These are phyloP conservation scores for Linnemannia zychae DNA, from an alignment of 192 early-diverging fungal species.

Conservation along the genomic window DNA sequence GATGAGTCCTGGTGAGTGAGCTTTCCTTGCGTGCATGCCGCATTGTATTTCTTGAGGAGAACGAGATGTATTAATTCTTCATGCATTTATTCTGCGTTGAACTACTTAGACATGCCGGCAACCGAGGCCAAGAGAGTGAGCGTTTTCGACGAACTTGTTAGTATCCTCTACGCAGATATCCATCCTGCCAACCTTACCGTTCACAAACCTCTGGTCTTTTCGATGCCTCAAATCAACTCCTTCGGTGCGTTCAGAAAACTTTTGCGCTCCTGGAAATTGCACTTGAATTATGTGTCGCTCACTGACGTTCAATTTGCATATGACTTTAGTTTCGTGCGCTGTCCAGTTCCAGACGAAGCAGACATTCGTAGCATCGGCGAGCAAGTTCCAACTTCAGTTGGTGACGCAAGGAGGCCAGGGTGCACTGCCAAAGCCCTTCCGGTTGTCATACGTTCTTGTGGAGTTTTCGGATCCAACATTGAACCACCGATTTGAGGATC, in stretches of 20 bases:
- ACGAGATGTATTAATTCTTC: constrained; percentile 29
- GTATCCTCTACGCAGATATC: constrained; percentile 32
- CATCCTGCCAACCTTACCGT: constrained; percentile 30
- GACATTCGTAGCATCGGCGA: constrained; percentile 67
- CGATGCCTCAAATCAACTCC: constrained; percentile 76
- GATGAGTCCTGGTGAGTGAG: constrained; percentile 60
- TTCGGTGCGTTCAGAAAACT: constrained; percentile 63
- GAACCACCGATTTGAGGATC: constrained; percentile 68
- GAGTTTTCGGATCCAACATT: constrained; percentile 70
- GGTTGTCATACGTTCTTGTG: constrained; percentile 64
- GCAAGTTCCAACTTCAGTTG: constrained; percentile 73
- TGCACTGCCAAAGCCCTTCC: constrained; percentile 64
- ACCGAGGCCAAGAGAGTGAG: constrained; percentile 34
- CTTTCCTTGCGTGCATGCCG: too few relatives aligned
- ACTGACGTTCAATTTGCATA: neutral
- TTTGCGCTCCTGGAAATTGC: constrained; percentile 7
- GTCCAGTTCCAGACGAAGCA: constrained; percentile 64
- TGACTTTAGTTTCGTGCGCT: constrained; percentile 35
- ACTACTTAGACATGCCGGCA: constrained; percentile 56
- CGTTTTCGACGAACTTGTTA: constrained; percentile 44
- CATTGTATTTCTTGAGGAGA: neutral
- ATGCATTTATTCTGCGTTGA: constrained; percentile 30
- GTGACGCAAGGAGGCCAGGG: constrained; percentile 35
- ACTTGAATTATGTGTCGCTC: neutral
- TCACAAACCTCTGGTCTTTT: constrained; percentile 47